Conservation (phyloP, 257 asterid genomes). For the Solanum appendiculatum region DNA sequence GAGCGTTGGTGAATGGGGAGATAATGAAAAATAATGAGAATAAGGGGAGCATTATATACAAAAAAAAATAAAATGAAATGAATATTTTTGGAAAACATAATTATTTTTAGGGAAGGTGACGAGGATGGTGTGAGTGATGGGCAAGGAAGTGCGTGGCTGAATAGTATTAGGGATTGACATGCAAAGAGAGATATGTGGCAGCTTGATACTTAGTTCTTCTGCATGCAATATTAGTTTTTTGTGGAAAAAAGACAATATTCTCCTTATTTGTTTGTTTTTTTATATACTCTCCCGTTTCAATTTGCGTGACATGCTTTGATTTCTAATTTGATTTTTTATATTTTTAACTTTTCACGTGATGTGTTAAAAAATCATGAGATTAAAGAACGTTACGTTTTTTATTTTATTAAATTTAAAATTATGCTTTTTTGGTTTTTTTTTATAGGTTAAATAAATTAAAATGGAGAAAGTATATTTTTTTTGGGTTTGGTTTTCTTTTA, state of each 20-base stretch:
- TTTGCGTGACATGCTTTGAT: too few species aligned
- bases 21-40: not conserved
- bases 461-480: not conserved
- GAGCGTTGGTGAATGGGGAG: not conserved
- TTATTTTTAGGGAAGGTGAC: constrained; percentile 18
- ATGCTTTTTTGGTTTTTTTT: too few species aligned
- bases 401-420: too few species aligned
- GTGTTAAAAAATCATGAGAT: too few species aligned
- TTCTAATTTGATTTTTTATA: too few species aligned
- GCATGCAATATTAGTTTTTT: constrained; percentile 39
- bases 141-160: constrained; percentile 75
- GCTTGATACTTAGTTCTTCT: constrained; percentile 25
- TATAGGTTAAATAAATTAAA: too few species aligned
- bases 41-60: not conserved
- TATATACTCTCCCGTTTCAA: too few species aligned
- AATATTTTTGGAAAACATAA: not conserved
- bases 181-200: constrained; percentile 71
- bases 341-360: not conserved
- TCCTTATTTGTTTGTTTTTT: not conserved
- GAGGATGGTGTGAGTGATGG: constrained; percentile 72
- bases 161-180: constrained; percentile 50
- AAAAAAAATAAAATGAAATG: not conserved
- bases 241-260: not conserved
- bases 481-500: not conserved
- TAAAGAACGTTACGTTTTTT: too few species aligned